Percentiles rank a stretch among this genome's conserved stretches.
Conservation (phyloP, 352 stramenopile genomes). For the Phytophthora sojae region DNA sequence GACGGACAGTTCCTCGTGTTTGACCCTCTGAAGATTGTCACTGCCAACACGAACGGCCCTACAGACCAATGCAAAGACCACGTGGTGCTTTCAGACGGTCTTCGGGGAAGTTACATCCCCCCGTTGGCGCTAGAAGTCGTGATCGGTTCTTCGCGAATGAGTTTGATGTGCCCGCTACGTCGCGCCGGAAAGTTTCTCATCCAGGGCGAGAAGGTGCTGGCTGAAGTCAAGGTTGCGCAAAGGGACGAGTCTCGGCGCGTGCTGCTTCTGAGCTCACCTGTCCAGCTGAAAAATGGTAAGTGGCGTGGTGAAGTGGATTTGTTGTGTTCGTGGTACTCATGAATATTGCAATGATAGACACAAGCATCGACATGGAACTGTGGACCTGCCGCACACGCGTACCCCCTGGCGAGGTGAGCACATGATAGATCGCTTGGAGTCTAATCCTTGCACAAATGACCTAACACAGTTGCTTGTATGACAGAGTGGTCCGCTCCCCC, state of each 20-base stretch:
- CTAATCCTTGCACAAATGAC: background rate
- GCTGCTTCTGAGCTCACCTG: conserved; percentile 84
- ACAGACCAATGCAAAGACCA: conserved; percentile 58
- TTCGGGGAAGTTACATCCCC: conserved; percentile 85
- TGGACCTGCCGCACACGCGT: conserved; percentile 74
- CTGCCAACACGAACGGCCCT: conserved; percentile 48
- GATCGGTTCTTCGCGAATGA: conserved; percentile 73
- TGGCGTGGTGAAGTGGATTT: conserved; percentile 1
- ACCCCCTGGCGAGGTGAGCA: conserved; percentile 54
- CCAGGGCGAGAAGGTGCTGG: conserved; percentile 84
- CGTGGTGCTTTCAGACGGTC: conserved; percentile 76
- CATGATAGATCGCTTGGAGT: background rate
- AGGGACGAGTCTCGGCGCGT: conserved; percentile 87
- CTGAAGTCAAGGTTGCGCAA: conserved; percentile 90
- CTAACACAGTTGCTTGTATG: conserved; percentile 1
- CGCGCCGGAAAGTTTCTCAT: conserved; percentile 90
- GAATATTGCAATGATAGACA: conserved; percentile 44
- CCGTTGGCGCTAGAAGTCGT: conserved; percentile 87
- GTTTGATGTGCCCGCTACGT: conserved; percentile 83
- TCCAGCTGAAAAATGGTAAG: conserved; percentile 89
- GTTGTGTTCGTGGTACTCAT: background rate
- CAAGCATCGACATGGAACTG: conserved; percentile 83
- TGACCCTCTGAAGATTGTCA: conserved; percentile 86
- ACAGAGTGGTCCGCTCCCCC: conserved; percentile 49
- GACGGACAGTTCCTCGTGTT: conserved; percentile 89